Percentiles rank a stretch among this genome's conserved stretches.
phyloP scores from a whole-genome alignment of 129 eudicot species.

The Tagetes patula region DNA sequence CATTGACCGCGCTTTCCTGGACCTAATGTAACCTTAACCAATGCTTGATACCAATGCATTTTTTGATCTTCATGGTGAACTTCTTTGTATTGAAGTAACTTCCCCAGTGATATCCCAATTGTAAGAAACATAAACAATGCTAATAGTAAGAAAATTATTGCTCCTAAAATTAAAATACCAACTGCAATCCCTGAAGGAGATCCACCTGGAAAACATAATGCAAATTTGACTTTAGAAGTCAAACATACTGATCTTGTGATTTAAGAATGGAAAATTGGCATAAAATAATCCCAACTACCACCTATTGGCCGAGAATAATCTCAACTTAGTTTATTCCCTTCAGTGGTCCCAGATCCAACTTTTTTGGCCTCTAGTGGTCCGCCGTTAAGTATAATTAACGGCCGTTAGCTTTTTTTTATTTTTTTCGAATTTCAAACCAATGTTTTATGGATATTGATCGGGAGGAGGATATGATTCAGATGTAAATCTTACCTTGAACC shows the following conservation, averaged over 20 bases:
- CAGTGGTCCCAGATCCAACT: no score
- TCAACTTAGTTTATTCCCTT: no score
- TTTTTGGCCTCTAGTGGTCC: no score
- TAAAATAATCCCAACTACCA: no score
- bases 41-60: slow-evolving; percentile 83
- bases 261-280: no score
- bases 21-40: slow-evolving; percentile 76
- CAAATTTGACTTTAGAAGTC: slow-evolving; percentile 19
- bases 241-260: neutral
- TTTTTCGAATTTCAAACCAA: no score
- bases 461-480: no score
- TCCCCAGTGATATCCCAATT: slow-evolving; percentile 75
- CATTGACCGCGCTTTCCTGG: slow-evolving; percentile 98
- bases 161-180: slow-evolving; percentile 56
- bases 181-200: slow-evolving; percentile 59
- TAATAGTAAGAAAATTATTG: slow-evolving; percentile 46
- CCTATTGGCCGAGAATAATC: no score
- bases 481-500: no score
- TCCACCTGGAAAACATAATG: slow-evolving; percentile 49
- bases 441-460: no score
- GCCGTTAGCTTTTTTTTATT: no score
- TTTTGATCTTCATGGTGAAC: slow-evolving; percentile 74
- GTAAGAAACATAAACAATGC: slow-evolving; percentile 67
- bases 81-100: slow-evolving; percentile 91
- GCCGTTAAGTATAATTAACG: no score